Conservation (phyloP, 164 flowering plant genomes). For the Stephania cephalantha region DNA sequence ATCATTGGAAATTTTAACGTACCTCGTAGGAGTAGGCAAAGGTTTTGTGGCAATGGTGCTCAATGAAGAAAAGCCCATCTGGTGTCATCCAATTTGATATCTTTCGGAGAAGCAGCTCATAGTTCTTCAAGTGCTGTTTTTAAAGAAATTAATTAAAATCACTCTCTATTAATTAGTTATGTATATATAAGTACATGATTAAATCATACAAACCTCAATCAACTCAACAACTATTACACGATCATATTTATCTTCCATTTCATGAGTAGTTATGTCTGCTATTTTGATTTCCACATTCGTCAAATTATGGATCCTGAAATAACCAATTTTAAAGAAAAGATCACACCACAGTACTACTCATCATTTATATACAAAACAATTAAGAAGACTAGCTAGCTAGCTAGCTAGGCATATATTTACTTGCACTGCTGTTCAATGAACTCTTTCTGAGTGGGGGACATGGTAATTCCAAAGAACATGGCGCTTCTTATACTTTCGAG, state of each 20-base stretch:
- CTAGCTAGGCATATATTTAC: not conserved
- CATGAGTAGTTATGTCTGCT: constrained; percentile 10
- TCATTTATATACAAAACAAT: too few relatives aligned
- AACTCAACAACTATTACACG: not conserved
- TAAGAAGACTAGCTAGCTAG: too few relatives aligned
- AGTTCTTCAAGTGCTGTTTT: constrained; percentile 4
- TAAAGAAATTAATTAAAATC: too few relatives aligned
- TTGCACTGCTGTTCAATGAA: not conserved
- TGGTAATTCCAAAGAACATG: not conserved
- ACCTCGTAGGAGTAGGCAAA: constrained; percentile 2
- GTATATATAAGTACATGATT: not conserved
- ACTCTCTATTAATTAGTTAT: too few relatives aligned
- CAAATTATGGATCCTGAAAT: not conserved
- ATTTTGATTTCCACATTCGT: constrained; percentile 9
- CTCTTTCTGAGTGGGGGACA: not conserved
- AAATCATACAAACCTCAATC: not conserved
- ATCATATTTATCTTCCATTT: constrained; percentile 7
- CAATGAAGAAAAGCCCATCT: constrained; percentile 4
- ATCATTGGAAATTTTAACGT: not conserved
- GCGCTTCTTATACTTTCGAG: constrained; percentile 1
- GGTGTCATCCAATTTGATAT: constrained; percentile 10
- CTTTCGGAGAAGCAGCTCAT: constrained; percentile 3
- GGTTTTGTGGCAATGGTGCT: constrained; percentile 6
- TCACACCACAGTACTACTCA: too few relatives aligned
- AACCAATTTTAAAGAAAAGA: not conserved